These are phyloP conservation scores for maize (Zea mays) DNA, from an alignment of 176 grass and related monocot genomes.

Conservation along the genomic window Zm-B73-REFERENCE-NAM-5.0 NC_050102.1:114289501-114290000, in stretches of 20 bases:
- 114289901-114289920: background rate
- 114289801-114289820: background rate
- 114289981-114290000: background rate
- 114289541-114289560: background rate
- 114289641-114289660: no score
- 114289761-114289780: background rate
- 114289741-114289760: background rate
- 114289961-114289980: background rate
- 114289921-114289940: background rate
- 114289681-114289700: background rate
- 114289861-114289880: background rate
- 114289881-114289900: background rate
- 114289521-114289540: background rate
- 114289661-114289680: background rate
- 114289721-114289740: background rate
- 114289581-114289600: background rate
- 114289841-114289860: background rate
- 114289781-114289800: background rate
- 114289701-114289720: background rate
- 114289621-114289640: background rate
- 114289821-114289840: background rate
- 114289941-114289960: background rate
- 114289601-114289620: background rate
- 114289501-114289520: background rate
- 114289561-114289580: background rate